Percentiles rank a stretch among this genome's conserved stretches.
These are phyloP conservation scores for Hypoxylon sp. DNA, from an alignment of 2,329 filamentous ascomycete genomes.

Conservation along the genomic window DNA sequence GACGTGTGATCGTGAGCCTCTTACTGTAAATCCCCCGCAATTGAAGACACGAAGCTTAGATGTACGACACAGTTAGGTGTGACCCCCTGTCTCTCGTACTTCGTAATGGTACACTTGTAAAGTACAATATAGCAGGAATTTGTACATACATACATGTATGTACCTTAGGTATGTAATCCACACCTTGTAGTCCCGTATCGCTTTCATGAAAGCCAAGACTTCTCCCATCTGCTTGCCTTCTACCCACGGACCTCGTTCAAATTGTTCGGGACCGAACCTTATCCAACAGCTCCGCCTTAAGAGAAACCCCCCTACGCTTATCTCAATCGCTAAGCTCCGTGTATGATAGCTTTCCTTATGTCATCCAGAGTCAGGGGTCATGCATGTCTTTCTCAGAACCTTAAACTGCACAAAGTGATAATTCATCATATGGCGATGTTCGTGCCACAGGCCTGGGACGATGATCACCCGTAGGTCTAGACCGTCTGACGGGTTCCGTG, in stretches of 20 bases:
- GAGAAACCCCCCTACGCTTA: conserved; percentile 11
- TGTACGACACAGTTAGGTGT: background rate
- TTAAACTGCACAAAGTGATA: conserved; percentile 22
- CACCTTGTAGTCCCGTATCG: conserved; percentile 4
- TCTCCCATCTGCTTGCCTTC: background rate
- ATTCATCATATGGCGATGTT: conserved; percentile 13
- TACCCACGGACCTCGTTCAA: conserved; percentile 3
- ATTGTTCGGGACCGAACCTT: conserved; percentile 22
- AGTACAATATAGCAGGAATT: conserved; percentile 16
- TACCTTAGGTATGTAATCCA: too few relatives aligned
- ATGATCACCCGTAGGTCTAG: conserved; percentile 33
- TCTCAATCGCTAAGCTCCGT: background rate
- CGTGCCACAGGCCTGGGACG: conserved; percentile 32
- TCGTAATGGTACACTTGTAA: conserved; percentile 5
- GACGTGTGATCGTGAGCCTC: conserved; percentile 13
- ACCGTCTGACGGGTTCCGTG: conserved; percentile 24
- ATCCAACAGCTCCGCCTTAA: background rate
- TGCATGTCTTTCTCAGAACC: conserved; percentile 39
- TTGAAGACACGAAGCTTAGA: conserved; percentile 10
- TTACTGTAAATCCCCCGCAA: conserved; percentile 25
- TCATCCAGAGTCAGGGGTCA: conserved; percentile 27
- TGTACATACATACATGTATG: too few relatives aligned
- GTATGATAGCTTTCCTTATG: conserved; percentile 8
- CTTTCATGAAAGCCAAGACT: conserved; percentile 6
- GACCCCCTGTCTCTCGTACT: conserved; percentile 22